phyloP scores from a whole-genome alignment of 2,329 filamentous ascomycete genomes.

The Colletotrichum viniferum region DNA sequence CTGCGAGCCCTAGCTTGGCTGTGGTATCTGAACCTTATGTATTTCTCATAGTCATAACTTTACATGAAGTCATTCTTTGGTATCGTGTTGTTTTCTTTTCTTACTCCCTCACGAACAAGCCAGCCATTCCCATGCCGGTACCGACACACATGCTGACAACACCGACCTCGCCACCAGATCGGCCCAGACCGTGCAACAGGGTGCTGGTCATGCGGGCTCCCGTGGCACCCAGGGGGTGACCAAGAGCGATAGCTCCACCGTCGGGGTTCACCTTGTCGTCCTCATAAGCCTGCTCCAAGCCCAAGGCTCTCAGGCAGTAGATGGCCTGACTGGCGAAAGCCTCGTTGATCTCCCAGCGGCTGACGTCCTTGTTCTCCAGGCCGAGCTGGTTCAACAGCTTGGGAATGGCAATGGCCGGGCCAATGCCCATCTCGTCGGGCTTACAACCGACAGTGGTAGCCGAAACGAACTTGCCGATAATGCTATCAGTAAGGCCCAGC shows the following conservation, averaged over 20 bases:
- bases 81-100: not conserved
- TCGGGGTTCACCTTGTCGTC: constrained; percentile 83
- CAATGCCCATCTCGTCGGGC: constrained; percentile 94
- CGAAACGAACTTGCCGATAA: constrained; percentile 84
- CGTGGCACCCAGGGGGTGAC: constrained; percentile 89
- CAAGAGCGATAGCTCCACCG: constrained; percentile 92
- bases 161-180: constrained; percentile 72
- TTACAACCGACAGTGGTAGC: constrained; percentile 77
- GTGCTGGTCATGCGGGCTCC: constrained; percentile 82
- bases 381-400: constrained; percentile 75
- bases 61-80: not conserved
- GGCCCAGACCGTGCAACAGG: constrained; percentile 68
- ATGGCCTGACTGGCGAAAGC: constrained; percentile 70
- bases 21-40: not conserved
- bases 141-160: constrained; percentile 92
- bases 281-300: constrained; percentile 66
- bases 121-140: constrained; percentile 80
- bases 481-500: constrained; percentile 69
- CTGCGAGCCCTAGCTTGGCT: not conserved
- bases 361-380: constrained; percentile 70
- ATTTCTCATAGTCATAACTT: not conserved
- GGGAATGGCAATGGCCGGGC: constrained; percentile 85
- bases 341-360: constrained; percentile 95
- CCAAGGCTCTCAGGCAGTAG: constrained; percentile 74
- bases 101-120: constrained; percentile 69